Conservation (phyloP, 2,329 filamentous ascomycete genomes). For the Biscogniauxia sp. region DNA sequence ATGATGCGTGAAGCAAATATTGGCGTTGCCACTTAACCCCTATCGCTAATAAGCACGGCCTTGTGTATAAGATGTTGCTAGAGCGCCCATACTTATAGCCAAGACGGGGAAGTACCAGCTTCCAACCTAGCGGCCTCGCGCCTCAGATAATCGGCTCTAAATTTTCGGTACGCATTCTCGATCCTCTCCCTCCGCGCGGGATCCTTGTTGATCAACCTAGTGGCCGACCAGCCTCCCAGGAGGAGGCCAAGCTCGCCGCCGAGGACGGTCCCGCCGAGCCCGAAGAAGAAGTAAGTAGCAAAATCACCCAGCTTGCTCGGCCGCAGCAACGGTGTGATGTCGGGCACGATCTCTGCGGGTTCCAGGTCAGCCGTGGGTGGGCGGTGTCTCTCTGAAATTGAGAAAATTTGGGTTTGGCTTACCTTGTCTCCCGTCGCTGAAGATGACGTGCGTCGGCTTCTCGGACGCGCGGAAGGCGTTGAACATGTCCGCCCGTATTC, state of each 20-base stretch:
- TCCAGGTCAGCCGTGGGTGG: neutral
- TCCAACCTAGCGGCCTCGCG: conserved; percentile 58
- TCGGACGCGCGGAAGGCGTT: conserved; percentile 58
- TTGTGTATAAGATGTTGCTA: too few relatives aligned
- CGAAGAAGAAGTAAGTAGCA: conserved; percentile 62
- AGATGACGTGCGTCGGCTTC: conserved; percentile 60
- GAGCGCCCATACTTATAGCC: neutral
- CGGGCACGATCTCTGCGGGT: conserved; percentile 57
- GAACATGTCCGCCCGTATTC: conserved; percentile 57
- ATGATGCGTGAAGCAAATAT: too few relatives aligned
- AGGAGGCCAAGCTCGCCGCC: conserved; percentile 63
- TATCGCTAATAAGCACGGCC: too few relatives aligned
- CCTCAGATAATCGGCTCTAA: conserved; percentile 61
- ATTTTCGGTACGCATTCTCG: conserved; percentile 60
- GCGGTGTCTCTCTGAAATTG: too few relatives aligned
- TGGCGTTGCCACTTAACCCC: too few relatives aligned
- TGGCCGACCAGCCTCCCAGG: conserved; percentile 53
- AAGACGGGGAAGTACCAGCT: conserved; percentile 15
- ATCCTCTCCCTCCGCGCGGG: conserved; percentile 54
- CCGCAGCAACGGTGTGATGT: conserved; percentile 55
- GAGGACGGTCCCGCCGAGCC: conserved; percentile 59
- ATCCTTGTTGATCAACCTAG: conserved; percentile 51
- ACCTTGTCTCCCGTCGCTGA: conserved; percentile 60
- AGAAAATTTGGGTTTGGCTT: conserved; percentile 11
- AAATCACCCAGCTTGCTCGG: conserved; percentile 59